Percentiles rank a stretch among this genome's conserved stretches.
These are phyloP conservation scores for Kwoniella botswanensis DNA, from an alignment of 768 basidiomycete genomes.

Conservation along the genomic window DNA sequence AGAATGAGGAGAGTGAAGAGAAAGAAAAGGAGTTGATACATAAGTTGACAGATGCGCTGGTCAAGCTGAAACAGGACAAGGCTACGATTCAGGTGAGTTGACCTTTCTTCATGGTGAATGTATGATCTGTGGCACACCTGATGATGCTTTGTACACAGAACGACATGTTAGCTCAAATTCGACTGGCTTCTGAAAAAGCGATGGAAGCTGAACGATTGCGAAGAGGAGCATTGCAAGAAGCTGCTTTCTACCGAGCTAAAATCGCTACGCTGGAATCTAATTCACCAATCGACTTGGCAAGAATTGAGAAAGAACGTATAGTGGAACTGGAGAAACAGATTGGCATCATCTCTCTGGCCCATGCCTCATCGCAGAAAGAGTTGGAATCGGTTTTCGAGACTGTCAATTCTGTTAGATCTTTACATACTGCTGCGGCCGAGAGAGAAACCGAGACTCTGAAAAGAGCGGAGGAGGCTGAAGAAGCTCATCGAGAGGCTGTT, in stretches of 20 bases:
- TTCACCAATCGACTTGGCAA: slow-evolving; percentile 68
- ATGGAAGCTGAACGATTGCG: slow-evolving; percentile 79
- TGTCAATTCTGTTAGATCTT: slow-evolving; percentile 68
- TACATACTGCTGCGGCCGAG: slow-evolving; percentile 79
- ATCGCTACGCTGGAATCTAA: slow-evolving; percentile 80
- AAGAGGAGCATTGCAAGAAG: slow-evolving; percentile 82
- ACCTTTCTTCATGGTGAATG: too few relatives aligned
- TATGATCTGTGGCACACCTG: slow-evolving; percentile 62
- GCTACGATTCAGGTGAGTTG: slow-evolving; percentile 43
- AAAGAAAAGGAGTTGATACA: slow-evolving; percentile 59
- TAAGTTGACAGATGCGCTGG: slow-evolving; percentile 70
- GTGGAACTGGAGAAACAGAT: slow-evolving; percentile 73
- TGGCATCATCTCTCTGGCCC: slow-evolving; percentile 68
- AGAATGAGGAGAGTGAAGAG: slow-evolving; percentile 62
- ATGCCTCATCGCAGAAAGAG: slow-evolving; percentile 64
- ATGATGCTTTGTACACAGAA: slow-evolving; percentile 37
- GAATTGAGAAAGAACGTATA: slow-evolving; percentile 79
- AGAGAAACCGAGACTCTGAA: slow-evolving; percentile 74
- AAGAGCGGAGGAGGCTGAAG: slow-evolving; percentile 76
- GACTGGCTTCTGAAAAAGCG: slow-evolving; percentile 74
- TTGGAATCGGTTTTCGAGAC: slow-evolving; percentile 74
- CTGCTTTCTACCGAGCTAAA: slow-evolving; percentile 94
- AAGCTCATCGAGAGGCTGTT: slow-evolving; percentile 66
- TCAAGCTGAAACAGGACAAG: slow-evolving; percentile 68
- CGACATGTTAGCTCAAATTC: slow-evolving; percentile 70